phyloP scores from a whole-genome alignment of 495 filamentous ascomycete species.

The Tetracladium marchalianum region DNA sequence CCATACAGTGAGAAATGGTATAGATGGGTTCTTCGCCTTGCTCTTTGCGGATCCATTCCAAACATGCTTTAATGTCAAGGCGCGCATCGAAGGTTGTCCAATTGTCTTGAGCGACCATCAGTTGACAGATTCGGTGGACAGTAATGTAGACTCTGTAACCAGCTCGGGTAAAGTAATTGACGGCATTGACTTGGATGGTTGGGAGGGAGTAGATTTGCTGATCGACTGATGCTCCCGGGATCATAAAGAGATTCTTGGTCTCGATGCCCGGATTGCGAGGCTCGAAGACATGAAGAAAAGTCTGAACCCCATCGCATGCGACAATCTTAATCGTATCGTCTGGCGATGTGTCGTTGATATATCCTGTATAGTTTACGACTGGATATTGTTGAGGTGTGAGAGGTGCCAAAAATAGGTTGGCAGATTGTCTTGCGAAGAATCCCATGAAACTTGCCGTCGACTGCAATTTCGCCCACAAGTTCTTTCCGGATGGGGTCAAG shows the following conservation, averaged over 20 bases:
- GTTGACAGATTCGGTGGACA: conserved; percentile 51
- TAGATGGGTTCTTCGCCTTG: conserved; percentile 37
- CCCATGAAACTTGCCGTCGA: conserved; percentile 41
- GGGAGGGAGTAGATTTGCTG: conserved; percentile 56
- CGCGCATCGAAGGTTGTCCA: conserved; percentile 54
- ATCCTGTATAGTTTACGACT: conserved; percentile 30
- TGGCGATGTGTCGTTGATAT: conserved; percentile 34
- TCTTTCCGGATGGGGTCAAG: conserved; percentile 38
- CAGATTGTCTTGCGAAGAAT: conserved; percentile 46
- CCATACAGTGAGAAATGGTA: conserved; percentile 57
- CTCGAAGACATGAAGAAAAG: conserved; percentile 46
- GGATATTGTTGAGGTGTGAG: conserved; percentile 46
- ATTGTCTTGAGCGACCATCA: conserved; percentile 38
- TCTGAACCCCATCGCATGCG: conserved; percentile 42
- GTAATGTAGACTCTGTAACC: conserved; percentile 50
- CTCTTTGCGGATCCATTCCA: conserved; percentile 40
- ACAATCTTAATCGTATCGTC: conserved; percentile 30
- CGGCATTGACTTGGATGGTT: conserved; percentile 52
- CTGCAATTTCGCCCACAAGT: conserved; percentile 28
- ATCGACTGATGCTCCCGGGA: conserved; percentile 53
- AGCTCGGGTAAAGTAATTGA: conserved; percentile 52
- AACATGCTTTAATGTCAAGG: conserved; percentile 48
- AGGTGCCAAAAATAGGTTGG: conserved; percentile 45
- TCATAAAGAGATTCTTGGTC: conserved; percentile 43
- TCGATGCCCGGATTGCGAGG: conserved; percentile 22